Evolutionary conservation across 345 rosid species (phyloP), one percentile per base, ranked within the genome.

Genomic region (Arabidopsis arenosa): DNA sequence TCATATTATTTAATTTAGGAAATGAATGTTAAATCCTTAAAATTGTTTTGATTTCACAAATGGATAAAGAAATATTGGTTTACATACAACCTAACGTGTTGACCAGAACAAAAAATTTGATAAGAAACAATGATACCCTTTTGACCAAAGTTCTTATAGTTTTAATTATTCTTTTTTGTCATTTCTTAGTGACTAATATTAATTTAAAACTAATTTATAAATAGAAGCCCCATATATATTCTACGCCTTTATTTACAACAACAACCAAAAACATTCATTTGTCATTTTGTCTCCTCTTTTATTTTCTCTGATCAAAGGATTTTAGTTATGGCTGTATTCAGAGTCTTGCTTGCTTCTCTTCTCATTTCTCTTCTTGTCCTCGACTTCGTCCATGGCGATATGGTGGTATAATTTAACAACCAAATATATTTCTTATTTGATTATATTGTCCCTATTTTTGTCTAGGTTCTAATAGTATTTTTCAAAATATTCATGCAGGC

Each of bases 321-420:
- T 18, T 9, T 7, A 28, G 43, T 49, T 17, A 85, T 86, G 93
- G 86, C 80, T 39, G 30, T 73, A 17, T 64, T 76, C 11, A 82
- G 67, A 71, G 47, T 76, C 66, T 40, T 83, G 11, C 17, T 80
- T 37, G 84, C 86, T 68, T 80, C 83, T 41, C 68, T 84, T 76
- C 79, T 87, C 72, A 49, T 83, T 66, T 85, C 87, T 56, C 81
- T 87, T 49, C 76, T 85, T 39, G 55, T 84, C 45, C 74, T 84
- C 54, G 78, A 78, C 45, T 45, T 80, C 5, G 83, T 58, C 15
- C 79, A 78, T 51, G 86, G 86, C 30, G 83, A 68, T 72, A 28
- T 8, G 21, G 60, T 63, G 14, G 14, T 55, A 30, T 0, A 17
- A 4, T 15, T 15, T 58, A 15, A 35, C 28, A 58, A 0, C 9